Evolutionary conservation across 2,329 filamentous ascomycete species (phyloP).

Genomic region (Daldinia eschscholtzii): DNA sequence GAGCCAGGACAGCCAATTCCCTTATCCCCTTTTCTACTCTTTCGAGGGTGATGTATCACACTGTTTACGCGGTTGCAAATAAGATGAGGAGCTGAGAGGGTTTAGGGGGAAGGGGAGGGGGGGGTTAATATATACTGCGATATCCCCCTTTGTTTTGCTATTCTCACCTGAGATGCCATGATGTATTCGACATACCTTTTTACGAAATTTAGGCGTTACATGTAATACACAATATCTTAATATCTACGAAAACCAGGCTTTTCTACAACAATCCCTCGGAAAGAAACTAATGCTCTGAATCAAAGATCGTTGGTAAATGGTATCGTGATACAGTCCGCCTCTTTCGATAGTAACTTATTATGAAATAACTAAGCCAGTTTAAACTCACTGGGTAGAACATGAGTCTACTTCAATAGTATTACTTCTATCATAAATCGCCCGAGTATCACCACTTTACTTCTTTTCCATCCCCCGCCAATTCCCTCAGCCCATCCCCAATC

Average conservation of each 20-base stretch:
- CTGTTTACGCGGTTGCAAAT: background rate
- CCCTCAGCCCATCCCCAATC: constrained; percentile 58
- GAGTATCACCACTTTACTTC: background rate
- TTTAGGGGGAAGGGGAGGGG: background rate
- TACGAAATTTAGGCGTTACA: background rate
- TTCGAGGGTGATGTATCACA: background rate
- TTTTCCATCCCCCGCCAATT: constrained; percentile 17
- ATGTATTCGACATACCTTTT: constrained; percentile 10
- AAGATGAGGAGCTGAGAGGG: background rate
- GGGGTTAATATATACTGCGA: background rate
- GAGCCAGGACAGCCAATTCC: too few relatives aligned
- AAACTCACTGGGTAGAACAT: background rate
- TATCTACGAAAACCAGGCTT: background rate
- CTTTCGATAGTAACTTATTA: background rate
- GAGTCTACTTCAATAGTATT: background rate
- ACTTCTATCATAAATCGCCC: background rate
- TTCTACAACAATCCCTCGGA: background rate
- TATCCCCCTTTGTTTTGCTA: background rate
- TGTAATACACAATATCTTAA: constrained; percentile 6
- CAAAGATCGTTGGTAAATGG: background rate
- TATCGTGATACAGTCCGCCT: background rate
- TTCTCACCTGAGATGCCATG: constrained; percentile 1
- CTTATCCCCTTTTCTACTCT: background rate
- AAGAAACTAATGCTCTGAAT: background rate
- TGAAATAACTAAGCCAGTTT: background rate